Evolutionary conservation across 345 rosid species (phyloP).

Genomic region (Salix caprea): DNA sequence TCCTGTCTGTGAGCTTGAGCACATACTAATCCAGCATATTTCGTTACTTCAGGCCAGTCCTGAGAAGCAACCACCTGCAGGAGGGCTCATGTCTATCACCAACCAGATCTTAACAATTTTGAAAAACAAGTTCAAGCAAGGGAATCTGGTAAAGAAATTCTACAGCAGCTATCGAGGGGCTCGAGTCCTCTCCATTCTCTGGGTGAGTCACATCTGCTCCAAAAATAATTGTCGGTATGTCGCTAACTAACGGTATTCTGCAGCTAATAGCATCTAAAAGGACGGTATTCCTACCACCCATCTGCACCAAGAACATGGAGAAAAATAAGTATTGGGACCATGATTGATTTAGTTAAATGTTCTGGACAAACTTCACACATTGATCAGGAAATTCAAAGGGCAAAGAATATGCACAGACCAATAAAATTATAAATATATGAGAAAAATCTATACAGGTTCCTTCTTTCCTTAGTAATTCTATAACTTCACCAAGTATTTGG

Average conservation of each 20-base stretch:
- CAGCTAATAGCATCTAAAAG: conserved; percentile 96
- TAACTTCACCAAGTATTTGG: neutral
- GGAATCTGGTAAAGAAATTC: conserved; percentile 8
- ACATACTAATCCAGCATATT: conserved; percentile 95
- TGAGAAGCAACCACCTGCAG: conserved; percentile 96
- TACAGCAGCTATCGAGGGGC: conserved; percentile 99
- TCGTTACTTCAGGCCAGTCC: conserved; percentile 99
- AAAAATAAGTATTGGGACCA: neutral
- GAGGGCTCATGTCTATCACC: conserved; percentile 14
- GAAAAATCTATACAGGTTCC: neutral
- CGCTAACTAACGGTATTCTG: conserved; percentile 92
- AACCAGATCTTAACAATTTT: neutral
- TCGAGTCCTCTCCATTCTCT: conserved; percentile 97
- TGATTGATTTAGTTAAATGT: neutral
- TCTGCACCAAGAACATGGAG: conserved; percentile 42
- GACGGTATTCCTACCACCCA: conserved; percentile 99
- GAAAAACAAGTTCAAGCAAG: neutral
- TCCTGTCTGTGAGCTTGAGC: conserved; percentile 99
- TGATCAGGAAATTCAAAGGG: neutral
- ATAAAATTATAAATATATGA: no score
- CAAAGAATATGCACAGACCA: neutral
- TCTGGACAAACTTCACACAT: neutral
- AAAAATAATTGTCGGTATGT: conserved; percentile 94
- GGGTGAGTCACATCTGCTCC: conserved; percentile 99
- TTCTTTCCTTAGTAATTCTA: neutral